Evolutionary conservation across 164 flowering plant species (phyloP).

Genomic region (Liriodendron chinense): DNA sequence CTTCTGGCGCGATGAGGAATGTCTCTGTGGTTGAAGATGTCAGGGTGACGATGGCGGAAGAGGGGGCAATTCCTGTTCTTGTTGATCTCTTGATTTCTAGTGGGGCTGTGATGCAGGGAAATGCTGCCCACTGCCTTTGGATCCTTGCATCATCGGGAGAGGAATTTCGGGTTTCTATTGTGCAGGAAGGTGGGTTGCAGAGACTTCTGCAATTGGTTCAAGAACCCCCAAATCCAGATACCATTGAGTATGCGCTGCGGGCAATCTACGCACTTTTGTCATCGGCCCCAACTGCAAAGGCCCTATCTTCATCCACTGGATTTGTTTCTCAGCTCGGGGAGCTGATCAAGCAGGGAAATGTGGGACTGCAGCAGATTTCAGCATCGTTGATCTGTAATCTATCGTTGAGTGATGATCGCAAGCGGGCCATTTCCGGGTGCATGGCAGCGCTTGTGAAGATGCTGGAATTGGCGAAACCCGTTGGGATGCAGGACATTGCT

Average conservation of each 20-base stretch:
- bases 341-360: conserved; percentile 46
- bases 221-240: conserved; percentile 37
- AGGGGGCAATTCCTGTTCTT: conserved; percentile 55
- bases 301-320: conserved; percentile 40
- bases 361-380: conserved; percentile 41
- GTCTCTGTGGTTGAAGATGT: conserved; percentile 51
- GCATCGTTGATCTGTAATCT: conserved; percentile 44
- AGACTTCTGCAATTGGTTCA: conserved; percentile 45
- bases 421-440: conserved; percentile 47
- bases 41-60: conserved; percentile 47
- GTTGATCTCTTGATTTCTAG: conserved; percentile 43
- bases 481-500: conserved; percentile 55
- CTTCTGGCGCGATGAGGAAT: conserved; percentile 61
- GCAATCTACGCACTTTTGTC: conserved; percentile 47
- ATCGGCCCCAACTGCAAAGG: conserved; percentile 21
- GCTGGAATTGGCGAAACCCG: conserved; percentile 68
- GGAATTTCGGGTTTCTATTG: conserved; percentile 34
- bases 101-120: conserved; percentile 32
- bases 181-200: conserved; percentile 50
- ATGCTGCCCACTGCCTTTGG: conserved; percentile 48
- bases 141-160: conserved; percentile 53
- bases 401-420: conserved; percentile 49
- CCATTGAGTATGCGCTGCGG: conserved; percentile 50
- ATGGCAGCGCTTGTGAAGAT: conserved; percentile 59
- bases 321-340: conserved; percentile 52